Percentiles rank a stretch among this genome's conserved stretches.
Evolutionary conservation across 306 rosid genomes (phyloP).

Genomic region (Crotalaria pallida): DNA sequence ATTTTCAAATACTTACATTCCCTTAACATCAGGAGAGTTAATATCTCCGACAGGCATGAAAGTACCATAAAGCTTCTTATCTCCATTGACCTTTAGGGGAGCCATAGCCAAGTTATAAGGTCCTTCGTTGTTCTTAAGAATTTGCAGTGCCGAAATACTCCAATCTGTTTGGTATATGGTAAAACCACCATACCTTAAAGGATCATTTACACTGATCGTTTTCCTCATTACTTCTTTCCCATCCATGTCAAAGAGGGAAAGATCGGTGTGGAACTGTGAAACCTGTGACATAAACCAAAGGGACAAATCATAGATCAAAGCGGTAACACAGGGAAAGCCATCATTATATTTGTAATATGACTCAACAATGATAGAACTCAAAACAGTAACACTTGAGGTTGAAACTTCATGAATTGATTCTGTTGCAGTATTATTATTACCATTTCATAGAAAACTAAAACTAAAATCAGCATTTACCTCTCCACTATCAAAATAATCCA

Average conservation of each 20-base stretch:
- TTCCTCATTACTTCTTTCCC: constrained; percentile 91
- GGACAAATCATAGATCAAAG: neutral
- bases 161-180: constrained; percentile 97
- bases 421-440: neutral
- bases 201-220: constrained; percentile 89
- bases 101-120: constrained; percentile 96
- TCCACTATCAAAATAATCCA: constrained; percentile 87
- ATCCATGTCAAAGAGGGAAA: constrained; percentile 62
- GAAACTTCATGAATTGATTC: neutral
- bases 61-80: constrained; percentile 89
- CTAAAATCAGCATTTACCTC: constrained; percentile 53
- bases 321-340: neutral
- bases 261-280: constrained; percentile 82
- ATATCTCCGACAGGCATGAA: constrained; percentile 82
- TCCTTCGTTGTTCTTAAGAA: constrained; percentile 81
- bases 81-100: constrained; percentile 85
- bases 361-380: neutral
- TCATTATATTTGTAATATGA: neutral
- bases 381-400: neutral
- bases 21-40: constrained; percentile 69
- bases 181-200: constrained; percentile 74
- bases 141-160: constrained; percentile 82
- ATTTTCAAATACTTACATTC: constrained; percentile 58
- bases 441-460: neutral
- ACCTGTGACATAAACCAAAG: constrained; percentile 43